Evolutionary conservation across 2,329 filamentous ascomycete species (phyloP).

Genomic region (Cryphonectria parasitica): DNA sequence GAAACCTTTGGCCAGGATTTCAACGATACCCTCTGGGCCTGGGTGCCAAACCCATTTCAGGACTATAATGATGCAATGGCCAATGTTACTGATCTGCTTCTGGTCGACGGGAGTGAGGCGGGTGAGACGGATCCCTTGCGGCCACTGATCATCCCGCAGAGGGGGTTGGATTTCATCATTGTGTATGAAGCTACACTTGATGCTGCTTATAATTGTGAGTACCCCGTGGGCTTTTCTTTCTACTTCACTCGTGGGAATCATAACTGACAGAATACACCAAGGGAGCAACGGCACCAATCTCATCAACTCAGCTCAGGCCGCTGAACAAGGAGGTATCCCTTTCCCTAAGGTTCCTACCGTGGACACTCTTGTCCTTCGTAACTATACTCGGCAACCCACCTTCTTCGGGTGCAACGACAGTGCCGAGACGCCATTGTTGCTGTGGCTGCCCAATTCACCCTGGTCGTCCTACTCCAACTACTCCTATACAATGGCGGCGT

Average conservation of each 20-base stretch:
- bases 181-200: conserved; percentile 39
- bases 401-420: conserved; percentile 4
- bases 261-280: not conserved
- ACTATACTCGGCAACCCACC: not conserved
- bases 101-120: conserved; percentile 39
- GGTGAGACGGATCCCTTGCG: conserved; percentile 39
- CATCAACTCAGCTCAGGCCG: conserved; percentile 1
- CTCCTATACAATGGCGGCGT: not conserved
- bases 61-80: conserved; percentile 36
- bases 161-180: conserved; percentile 38
- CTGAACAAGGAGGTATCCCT: not conserved
- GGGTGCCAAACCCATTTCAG: conserved; percentile 39
- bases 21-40: conserved; percentile 39
- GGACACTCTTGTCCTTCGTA: not conserved
- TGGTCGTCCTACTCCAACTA: conserved; percentile 8
- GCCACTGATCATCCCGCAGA: conserved; percentile 36
- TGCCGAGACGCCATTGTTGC: not conserved
- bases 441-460: not conserved
- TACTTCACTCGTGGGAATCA: no score
- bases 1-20: conserved; percentile 36
- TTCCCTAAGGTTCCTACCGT: conserved; percentile 4
- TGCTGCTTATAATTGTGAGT: conserved; percentile 25
- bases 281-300: conserved; percentile 4
- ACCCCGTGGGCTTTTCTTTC: no score
- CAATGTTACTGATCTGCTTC: conserved; percentile 33